Evolutionary conservation across 352 stramenopile genomes (phyloP), one percentile per base, ranked within the genome.

Genomic region (Globisporangium alternatum): DNA sequence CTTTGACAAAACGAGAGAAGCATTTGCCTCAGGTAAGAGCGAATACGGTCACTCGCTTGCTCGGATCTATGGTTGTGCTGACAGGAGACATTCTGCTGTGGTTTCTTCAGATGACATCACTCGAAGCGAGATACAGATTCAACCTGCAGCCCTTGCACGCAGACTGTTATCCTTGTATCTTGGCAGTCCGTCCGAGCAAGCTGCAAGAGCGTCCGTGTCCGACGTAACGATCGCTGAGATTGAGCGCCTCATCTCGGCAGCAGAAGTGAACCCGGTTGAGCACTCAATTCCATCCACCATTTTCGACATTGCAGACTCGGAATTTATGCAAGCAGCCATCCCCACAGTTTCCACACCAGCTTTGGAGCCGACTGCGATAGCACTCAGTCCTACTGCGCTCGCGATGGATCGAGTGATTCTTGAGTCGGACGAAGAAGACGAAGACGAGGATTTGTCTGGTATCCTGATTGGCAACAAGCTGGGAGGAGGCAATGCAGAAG

Each of bases 221-320:
- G 44, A 56, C 12, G 60, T 61, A 28, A 69, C 84, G 9, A 33
- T 80, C 13, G 39, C 47, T 35, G 76, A 84, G 13, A 81, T 87
- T 5, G 45, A 71, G 47, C 25, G 37, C 17, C 19, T 65, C 15
- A 66, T 78, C 31, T 33, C 39, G 25, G 45, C 45, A 21, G 57
- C 60, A 9, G 55, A 58, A 41, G 51, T 13, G 0, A 67, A 57
- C 9, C 7, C 17, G 0, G 25, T 12, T 13, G 44, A 56, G 31
- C 33, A 62, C 15, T 21, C 51, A 2, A 59, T 85, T 19, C 64
- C 65, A 1, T 59, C 63, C 3, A 81, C 70, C 4, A 25, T 88
- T 12, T 89, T 88, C 64, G 80, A 88, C 64, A 69, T 78, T 21
- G 78, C 75, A 0, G 78, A 89, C 62, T 80, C 68, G 44, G 80